Percentiles rank a stretch among this genome's conserved stretches.
Conservation (phyloP, 176 grass and related monocot genomes). For the Typha latifolia region DNA sequence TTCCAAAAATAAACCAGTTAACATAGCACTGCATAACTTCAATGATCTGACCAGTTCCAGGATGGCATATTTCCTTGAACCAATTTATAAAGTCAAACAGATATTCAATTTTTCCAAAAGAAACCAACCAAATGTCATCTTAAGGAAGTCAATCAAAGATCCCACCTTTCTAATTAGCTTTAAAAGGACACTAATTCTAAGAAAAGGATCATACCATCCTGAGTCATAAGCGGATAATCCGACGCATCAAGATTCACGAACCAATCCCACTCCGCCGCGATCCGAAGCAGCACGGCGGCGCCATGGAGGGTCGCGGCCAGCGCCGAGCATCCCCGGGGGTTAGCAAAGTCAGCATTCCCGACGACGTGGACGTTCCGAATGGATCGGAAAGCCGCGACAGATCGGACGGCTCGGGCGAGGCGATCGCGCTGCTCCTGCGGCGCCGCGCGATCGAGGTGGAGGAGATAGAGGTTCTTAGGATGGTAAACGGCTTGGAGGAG, state of each 20-base stretch:
- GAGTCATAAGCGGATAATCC: constrained; percentile 75
- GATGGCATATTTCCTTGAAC: too few relatives aligned
- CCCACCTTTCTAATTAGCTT: too few relatives aligned
- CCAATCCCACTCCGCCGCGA: constrained; percentile 69
- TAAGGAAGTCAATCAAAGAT: too few relatives aligned
- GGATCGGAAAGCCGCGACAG: constrained; percentile 14
- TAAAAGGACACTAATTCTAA: too few relatives aligned
- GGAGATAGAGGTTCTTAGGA: constrained; percentile 71
- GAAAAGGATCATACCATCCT: constrained; percentile 45
- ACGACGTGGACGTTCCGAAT: constrained; percentile 68
- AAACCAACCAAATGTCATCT: too few relatives aligned
- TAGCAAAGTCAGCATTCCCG: constrained; percentile 60
- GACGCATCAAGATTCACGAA: constrained; percentile 72
- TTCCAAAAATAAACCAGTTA: too few relatives aligned
- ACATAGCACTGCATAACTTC: too few relatives aligned
- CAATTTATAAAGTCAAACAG: too few relatives aligned
- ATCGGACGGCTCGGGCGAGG: constrained; percentile 28
- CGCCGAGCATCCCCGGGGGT: constrained; percentile 57
- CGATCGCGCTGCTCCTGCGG: constrained; percentile 36
- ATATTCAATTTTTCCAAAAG: too few relatives aligned
- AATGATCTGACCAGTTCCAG: too few relatives aligned
- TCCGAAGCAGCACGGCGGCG: constrained; percentile 55
- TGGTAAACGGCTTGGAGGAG: constrained; percentile 72
- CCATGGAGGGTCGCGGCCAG: constrained; percentile 66
- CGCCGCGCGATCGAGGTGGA: constrained; percentile 77